Percentiles rank a stretch among this genome's conserved stretches.
Conservation (phyloP, 192 early-diverging fungal species). For the Coemansia sp. region DNA sequence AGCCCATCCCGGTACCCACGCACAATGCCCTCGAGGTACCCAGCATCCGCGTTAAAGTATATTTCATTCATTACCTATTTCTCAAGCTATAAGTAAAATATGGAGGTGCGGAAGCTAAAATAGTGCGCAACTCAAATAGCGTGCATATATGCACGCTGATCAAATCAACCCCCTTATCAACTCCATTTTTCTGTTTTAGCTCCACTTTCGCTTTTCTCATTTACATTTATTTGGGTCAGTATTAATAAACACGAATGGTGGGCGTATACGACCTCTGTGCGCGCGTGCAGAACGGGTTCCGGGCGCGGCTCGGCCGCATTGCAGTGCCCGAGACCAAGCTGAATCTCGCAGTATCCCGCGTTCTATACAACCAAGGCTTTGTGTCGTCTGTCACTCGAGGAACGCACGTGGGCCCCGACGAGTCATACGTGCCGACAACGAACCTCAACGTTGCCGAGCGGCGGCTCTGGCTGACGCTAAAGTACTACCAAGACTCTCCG, state of each 20-base stretch:
- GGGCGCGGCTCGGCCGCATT: constrained; percentile 73
- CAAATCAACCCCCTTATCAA: not conserved
- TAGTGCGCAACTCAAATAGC: too few relatives aligned
- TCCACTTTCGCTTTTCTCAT: not conserved
- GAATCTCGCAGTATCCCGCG: constrained; percentile 79
- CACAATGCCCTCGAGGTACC: constrained; percentile 92
- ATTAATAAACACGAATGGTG: constrained; percentile 58
- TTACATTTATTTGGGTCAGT: not conserved
- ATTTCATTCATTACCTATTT: constrained; percentile 45
- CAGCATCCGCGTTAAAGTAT: constrained; percentile 85
- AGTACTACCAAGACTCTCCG: constrained; percentile 84
- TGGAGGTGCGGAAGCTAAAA: not conserved
- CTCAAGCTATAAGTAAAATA: constrained; percentile 1
- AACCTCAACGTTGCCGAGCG: constrained; percentile 81
- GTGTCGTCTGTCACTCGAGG: constrained; percentile 76
- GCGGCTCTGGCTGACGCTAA: constrained; percentile 90
- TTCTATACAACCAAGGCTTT: constrained; percentile 92
- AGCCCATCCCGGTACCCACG: constrained; percentile 92
- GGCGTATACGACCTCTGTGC: constrained; percentile 82
- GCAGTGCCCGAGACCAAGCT: constrained; percentile 87
- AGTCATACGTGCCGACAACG: constrained; percentile 68
- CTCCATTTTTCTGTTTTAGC: not conserved
- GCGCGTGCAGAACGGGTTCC: constrained; percentile 88
- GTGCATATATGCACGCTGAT: not conserved
- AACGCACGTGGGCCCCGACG: constrained; percentile 76